Evolutionary conservation across 768 basidiomycete species (phyloP).

Genomic region (Tylopilus sp.): DNA sequence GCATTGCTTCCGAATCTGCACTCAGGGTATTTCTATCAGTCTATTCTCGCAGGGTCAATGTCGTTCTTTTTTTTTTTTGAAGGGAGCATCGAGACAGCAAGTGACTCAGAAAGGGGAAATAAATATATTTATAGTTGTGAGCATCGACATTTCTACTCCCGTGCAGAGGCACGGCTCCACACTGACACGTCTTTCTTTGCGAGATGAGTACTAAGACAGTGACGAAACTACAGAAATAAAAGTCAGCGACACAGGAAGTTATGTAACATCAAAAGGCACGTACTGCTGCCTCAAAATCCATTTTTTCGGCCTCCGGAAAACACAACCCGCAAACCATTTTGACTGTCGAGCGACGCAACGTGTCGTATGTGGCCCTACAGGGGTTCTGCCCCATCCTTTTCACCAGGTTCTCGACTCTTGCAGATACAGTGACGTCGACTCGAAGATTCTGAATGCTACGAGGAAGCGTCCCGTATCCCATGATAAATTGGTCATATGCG

Average conservation of each 20-base stretch:
- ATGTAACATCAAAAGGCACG: background rate
- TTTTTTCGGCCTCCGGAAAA: background rate
- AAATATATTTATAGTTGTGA: too few species aligned
- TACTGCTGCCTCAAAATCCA: slow-evolving; percentile 9
- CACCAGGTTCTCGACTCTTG: slow-evolving; percentile 10
- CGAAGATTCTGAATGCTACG: slow-evolving; percentile 1
- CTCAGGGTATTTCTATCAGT: too few species aligned
- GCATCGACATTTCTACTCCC: background rate
- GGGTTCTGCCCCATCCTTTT: slow-evolving; percentile 8
- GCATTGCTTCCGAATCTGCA: too few species aligned
- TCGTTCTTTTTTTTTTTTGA: too few species aligned
- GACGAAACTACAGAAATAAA: slow-evolving; percentile 1
- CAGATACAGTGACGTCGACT: slow-evolving; percentile 4
- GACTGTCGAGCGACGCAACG: slow-evolving; percentile 3
- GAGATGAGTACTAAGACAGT: slow-evolving; percentile 6
- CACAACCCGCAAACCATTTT: slow-evolving; percentile 10
- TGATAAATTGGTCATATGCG: background rate
- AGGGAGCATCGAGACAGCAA: too few species aligned
- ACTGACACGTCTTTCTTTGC: background rate
- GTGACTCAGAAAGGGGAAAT: too few species aligned
- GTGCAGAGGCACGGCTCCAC: slow-evolving; percentile 5
- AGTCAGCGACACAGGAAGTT: background rate
- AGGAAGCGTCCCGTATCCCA: background rate
- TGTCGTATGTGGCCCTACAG: background rate
- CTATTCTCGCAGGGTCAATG: too few species aligned